phyloP scores from a whole-genome alignment of 1,284 basidiomycete species.

The Tausonia pullulans region DNA sequence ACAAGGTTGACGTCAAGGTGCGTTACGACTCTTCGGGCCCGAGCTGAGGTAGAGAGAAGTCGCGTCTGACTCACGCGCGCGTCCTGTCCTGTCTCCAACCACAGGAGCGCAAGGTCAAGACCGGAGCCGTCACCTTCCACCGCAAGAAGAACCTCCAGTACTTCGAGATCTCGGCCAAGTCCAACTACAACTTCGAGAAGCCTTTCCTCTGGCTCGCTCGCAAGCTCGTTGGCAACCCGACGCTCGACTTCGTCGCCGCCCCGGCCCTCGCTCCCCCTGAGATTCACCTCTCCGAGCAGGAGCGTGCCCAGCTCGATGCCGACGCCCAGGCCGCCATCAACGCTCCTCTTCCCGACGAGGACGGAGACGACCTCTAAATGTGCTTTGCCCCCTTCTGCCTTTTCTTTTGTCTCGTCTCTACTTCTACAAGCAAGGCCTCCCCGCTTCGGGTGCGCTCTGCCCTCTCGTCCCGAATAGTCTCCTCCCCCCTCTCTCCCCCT shows the following conservation, averaged over 20 bases:
- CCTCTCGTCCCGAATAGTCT: neutral
- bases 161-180: constrained; percentile 99
- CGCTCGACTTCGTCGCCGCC: constrained; percentile 91
- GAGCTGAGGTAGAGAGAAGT: too few relatives aligned
- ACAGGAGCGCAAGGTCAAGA: constrained; percentile 99
- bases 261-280: constrained; percentile 93
- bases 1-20: constrained; percentile 99
- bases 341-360: constrained; percentile 37
- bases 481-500: neutral
- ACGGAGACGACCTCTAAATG: constrained; percentile 33
- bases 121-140: constrained; percentile 97
- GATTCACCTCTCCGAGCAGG: constrained; percentile 73
- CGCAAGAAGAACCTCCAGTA: constrained; percentile 99
- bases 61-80: too few relatives aligned
- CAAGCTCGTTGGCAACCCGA: constrained; percentile 88
- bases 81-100: neutral
- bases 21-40: constrained; percentile 22
- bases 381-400: neutral
- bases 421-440: neutral
- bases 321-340: constrained; percentile 22
- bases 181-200: constrained; percentile 99
- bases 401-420: neutral
- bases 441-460: neutral
- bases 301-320: constrained; percentile 63
- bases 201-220: constrained; percentile 99